A percentile compares a stretch with the other conserved stretches of the same genome.
Conservation (phyloP, 2,329 filamentous ascomycete genomes). For the Lachnellula occidentalis region DNA sequence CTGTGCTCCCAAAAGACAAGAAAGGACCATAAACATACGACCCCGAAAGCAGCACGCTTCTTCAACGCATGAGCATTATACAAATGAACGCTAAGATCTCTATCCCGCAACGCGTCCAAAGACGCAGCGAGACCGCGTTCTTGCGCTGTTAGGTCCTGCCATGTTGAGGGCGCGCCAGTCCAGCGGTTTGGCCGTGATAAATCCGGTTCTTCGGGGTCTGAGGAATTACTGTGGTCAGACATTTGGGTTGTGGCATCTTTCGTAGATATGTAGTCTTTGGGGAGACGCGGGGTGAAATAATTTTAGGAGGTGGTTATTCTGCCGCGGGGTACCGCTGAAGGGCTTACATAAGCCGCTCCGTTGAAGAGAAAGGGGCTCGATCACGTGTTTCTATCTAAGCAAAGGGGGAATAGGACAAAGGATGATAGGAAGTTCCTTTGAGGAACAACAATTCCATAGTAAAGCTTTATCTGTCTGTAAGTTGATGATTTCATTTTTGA, state of each 20-base stretch:
- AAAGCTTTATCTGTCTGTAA: too few species aligned
- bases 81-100: slow-evolving; percentile 69
- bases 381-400: background rate
- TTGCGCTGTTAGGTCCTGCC: slow-evolving; percentile 55
- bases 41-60: slow-evolving; percentile 31
- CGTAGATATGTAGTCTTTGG: background rate
- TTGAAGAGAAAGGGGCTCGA: background rate
- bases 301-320: background rate
- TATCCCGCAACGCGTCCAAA: slow-evolving; percentile 56
- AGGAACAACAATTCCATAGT: too few species aligned
- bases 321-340: background rate
- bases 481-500: too few species aligned
- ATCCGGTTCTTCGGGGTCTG: slow-evolving; percentile 36
- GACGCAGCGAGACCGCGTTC: slow-evolving; percentile 60
- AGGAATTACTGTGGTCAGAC: slow-evolving; percentile 15
- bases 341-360: background rate
- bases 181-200: slow-evolving; percentile 63
- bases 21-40: background rate
- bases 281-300: background rate
- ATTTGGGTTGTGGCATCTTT: slow-evolving; percentile 1
- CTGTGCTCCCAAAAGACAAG: background rate
- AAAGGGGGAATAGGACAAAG: too few species aligned
- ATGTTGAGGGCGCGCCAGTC: slow-evolving; percentile 60
- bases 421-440: too few species aligned
- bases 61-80: slow-evolving; percentile 73